Conservation (phyloP, 371 early-diverging fungal genomes). For the Mucor piriformis region DNA sequence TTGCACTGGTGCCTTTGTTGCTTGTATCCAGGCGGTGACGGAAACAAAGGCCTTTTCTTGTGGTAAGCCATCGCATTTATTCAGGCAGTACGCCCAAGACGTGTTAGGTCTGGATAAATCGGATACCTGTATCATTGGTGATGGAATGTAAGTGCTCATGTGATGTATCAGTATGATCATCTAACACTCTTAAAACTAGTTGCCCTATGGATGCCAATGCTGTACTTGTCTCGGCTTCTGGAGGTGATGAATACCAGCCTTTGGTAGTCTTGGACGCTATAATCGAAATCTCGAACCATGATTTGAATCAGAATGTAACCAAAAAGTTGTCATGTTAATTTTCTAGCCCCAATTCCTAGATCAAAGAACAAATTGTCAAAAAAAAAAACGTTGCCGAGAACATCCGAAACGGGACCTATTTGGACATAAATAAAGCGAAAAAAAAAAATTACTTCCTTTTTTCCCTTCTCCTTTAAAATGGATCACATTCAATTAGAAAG, state of each 20-base stretch:
- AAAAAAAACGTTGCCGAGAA: too few relatives aligned
- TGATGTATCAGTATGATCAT: neutral
- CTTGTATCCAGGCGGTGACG: conserved; percentile 61
- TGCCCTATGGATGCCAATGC: conserved; percentile 54
- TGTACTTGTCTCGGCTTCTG: conserved; percentile 65
- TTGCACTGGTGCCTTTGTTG: conserved; percentile 64
- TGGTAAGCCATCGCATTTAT: conserved; percentile 68
- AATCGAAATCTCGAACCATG: conserved; percentile 55
- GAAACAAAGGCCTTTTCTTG: conserved; percentile 69
- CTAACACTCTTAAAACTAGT: neutral
- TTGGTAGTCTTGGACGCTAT: conserved; percentile 62
- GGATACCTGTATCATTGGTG: conserved; percentile 71
- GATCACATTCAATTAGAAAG: neutral
- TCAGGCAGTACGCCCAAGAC: conserved; percentile 67
- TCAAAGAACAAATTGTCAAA: neutral
- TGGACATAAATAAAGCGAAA: too few relatives aligned
- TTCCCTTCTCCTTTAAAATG: neutral
- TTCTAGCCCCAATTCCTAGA: neutral
- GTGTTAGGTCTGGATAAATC: conserved; percentile 56
- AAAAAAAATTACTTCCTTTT: too few relatives aligned
- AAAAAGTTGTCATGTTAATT: too few relatives aligned
- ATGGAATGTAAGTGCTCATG: conserved; percentile 64
- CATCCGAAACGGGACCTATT: too few relatives aligned
- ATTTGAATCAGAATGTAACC: conserved; percentile 31
- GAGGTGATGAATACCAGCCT: too few relatives aligned